These are phyloP conservation scores for Phytophthora litchii DNA, from an alignment of 352 stramenopile genomes.

Conservation along the genomic window DNA sequence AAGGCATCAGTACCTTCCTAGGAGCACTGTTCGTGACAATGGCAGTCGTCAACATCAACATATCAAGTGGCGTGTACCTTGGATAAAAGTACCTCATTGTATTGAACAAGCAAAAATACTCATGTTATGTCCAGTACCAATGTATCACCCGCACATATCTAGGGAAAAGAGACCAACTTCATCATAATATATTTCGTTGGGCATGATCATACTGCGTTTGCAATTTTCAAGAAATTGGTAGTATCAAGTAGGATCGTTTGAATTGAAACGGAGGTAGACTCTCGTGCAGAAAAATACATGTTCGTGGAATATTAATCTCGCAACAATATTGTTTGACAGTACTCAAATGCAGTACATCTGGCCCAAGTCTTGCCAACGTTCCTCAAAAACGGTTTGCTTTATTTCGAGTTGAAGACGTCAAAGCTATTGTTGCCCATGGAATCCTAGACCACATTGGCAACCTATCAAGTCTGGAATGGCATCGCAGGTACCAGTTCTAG, in stretches of 20 bases:
- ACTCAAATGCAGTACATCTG: no score
- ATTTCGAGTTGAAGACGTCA: conserved; percentile 17
- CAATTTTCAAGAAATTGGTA: no score
- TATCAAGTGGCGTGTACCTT: conserved; percentile 39
- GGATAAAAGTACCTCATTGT: conserved; percentile 1
- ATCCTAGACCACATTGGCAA: not conserved
- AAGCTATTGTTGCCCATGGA: conserved; percentile 5
- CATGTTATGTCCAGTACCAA: no score
- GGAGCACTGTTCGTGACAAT: conserved; percentile 29
- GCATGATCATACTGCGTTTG: no score
- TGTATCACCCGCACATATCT: no score
- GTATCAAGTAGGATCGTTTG: no score
- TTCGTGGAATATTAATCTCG: not conserved
- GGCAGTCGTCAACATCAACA: conserved; percentile 34
- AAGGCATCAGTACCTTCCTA: conserved; percentile 29
- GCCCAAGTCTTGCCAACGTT: not conserved
- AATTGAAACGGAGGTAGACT: no score
- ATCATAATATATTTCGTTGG: no score
- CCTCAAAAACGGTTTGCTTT: not conserved
- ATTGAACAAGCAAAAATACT: no score
- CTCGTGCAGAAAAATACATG: no score
- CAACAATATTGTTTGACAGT: no score
- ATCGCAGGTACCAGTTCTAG: conserved; percentile 2
- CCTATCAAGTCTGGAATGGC: conserved; percentile 3
- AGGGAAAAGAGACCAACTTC: no score